These are phyloP conservation scores for Suillus tomentosus DNA, from an alignment of 768 basidiomycete species.

Conservation along the genomic window DNA sequence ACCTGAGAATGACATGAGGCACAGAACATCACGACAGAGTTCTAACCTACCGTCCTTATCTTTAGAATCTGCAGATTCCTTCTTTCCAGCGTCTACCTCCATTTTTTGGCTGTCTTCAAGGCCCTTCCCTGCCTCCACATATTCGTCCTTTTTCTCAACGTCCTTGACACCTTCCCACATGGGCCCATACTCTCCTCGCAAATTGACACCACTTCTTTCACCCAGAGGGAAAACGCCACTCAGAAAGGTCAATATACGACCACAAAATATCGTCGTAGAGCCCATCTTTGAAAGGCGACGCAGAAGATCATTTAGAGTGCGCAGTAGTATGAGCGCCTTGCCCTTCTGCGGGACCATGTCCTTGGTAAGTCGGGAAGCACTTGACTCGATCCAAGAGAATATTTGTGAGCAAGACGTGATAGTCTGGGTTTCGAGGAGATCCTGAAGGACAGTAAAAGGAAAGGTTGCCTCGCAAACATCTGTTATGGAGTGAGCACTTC, in stretches of 20 bases:
- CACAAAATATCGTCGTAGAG: conserved; percentile 83
- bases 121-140: conserved; percentile 32
- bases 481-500: conserved; percentile 27
- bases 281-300: conserved; percentile 86
- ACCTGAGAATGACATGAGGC: conserved; percentile 41
- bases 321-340: conserved; percentile 81
- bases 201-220: conserved; percentile 89
- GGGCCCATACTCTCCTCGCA: conserved; percentile 85
- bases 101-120: conserved; percentile 50
- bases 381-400: conserved; percentile 84
- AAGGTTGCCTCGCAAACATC: conserved; percentile 80
- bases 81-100: conserved; percentile 59
- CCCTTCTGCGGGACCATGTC: conserved; percentile 85
- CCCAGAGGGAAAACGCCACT: conserved; percentile 85
- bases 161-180: conserved; percentile 69
- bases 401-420: conserved; percentile 84
- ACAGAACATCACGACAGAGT: not conserved
- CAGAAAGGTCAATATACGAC: conserved; percentile 85
- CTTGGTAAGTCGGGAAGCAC: conserved; percentile 68
- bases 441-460: conserved; percentile 74
- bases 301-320: conserved; percentile 85
- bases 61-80: conserved; percentile 32
- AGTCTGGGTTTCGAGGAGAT: conserved; percentile 84
- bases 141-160: conserved; percentile 36
- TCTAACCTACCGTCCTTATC: conserved; percentile 60